Base-by-base conservation (phyloP, 2,329 filamentous ascomycete genomes). In the Byssothecium circinans region DNA sequence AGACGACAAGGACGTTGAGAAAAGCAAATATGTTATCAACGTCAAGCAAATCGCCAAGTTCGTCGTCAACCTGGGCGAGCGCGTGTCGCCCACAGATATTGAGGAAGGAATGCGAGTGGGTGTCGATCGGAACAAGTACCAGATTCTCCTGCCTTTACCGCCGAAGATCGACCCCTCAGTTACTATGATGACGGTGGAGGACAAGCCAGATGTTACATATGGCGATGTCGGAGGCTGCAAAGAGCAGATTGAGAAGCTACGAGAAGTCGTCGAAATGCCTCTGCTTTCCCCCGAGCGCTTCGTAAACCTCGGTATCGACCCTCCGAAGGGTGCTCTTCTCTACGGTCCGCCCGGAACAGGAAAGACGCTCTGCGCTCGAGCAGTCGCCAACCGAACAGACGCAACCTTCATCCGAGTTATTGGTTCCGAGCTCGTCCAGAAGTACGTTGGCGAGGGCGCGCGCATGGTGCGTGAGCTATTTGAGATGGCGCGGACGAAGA, bases 1-100 rank as follows among this genome's bases (percentile, higher is more conserved):
- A 52, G 92, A 97, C 69, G 91, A 96, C 71, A 92, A 94, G 75
- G 91, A 97, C 71, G 81, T 89, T 52, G 89, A 95, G 55, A 99
- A 99, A 83, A 95, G 88, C 84, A 99, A 97, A 85, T 99, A 99
- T 78, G 91, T 99, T 66, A 99, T 99, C 82, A 99, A 99, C 75
- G 92, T 99, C 62, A 99, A 99, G 81, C 94, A 99, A 75, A 99
- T 99, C 66, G 94, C 94, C 67, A 99, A 99, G 77, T 99, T 99
- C 66, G 94, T 99, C 41, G 94, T 99, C 58, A 94, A 96, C 74
- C 84, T 99, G 43, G 94, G 94, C 62, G 94, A 99, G 70, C 87
- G 94, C 56, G 94, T 99, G 61, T 95, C 89, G 68, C 94, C 94
- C 41, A 97, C 94, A 60, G 94, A 99, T 84, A 99, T 99, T 65